Conservation (phyloP, 139 green algal species). For the Chlorella sp. region DNA sequence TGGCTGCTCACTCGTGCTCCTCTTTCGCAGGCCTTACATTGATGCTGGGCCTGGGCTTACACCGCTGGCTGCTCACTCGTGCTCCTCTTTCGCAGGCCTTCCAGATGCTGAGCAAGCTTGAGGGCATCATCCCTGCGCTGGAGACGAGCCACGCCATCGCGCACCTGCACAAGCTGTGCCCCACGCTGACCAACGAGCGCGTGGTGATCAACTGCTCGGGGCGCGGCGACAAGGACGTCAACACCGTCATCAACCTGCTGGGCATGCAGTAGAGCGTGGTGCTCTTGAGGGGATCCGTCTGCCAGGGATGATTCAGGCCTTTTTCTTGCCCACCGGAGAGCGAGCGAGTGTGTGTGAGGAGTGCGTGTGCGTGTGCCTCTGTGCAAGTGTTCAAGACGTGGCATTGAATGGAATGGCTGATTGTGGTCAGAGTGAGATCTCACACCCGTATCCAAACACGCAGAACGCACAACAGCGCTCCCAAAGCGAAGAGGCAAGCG, state of each 20-base stretch:
- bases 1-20: neutral
- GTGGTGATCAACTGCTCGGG: slow-evolving; percentile 92
- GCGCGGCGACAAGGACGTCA: slow-evolving; percentile 97
- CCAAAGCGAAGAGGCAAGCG: no score
- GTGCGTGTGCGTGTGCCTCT: no score
- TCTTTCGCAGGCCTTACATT: neutral
- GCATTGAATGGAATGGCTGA: no score
- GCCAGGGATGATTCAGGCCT: no score
- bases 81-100: slow-evolving; percentile 40
- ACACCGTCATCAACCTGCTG: slow-evolving; percentile 73
- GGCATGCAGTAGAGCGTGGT: no score
- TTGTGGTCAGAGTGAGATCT: no score
- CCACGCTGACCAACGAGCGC: slow-evolving; percentile 57
- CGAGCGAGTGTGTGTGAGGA: no score
- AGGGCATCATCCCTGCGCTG: slow-evolving; percentile 98
- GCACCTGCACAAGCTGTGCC: slow-evolving; percentile 71
- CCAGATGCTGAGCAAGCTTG: slow-evolving; percentile 65
- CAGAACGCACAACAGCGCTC: no score
- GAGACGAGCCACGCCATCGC: slow-evolving; percentile 96
- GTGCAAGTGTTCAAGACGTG: no score
- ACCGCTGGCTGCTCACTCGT: neutral
- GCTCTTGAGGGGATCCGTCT: no score
- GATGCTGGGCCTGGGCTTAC: neutral
- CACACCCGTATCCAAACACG: no score
- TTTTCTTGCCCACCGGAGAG: no score